Conservation (phyloP, 441 rosid species). For the Populus trichocarpa region DNA sequence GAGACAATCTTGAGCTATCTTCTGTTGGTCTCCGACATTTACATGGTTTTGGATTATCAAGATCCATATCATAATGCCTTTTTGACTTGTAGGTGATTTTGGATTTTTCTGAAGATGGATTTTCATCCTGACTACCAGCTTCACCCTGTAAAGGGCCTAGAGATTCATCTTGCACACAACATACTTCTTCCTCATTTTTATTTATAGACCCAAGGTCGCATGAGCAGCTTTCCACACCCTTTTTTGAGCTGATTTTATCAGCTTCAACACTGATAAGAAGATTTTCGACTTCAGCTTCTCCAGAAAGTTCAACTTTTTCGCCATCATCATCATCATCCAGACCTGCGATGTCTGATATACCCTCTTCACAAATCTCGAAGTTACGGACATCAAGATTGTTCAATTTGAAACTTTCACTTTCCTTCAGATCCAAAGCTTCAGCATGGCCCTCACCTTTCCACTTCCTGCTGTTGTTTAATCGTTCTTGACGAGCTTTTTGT, state of each 20-base stretch:
- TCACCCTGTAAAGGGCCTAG: conserved; percentile 31
- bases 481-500: conserved; percentile 88
- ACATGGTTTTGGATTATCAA: conserved; percentile 89
- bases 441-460: conserved; percentile 78
- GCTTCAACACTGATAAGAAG: conserved; percentile 39
- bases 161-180: conserved; percentile 39
- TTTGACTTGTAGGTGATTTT: conserved; percentile 48
- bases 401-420: conserved; percentile 29
- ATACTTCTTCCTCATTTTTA: conserved; percentile 30
- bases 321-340: conserved; percentile 37
- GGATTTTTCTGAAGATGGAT: conserved; percentile 38
- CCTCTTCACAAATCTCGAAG: conserved; percentile 31
- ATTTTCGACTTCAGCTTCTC: conserved; percentile 36
- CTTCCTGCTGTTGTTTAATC: conserved; percentile 82
- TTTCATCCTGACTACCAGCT: conserved; percentile 38
- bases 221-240: conserved; percentile 31
- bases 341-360: conserved; percentile 32
- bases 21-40: conserved; percentile 55
- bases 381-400: conserved; percentile 23
- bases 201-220: conserved; percentile 24
- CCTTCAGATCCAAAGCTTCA: conserved; percentile 35
- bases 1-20: conserved; percentile 43
- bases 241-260: conserved; percentile 33
- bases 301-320: conserved; percentile 31
- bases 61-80: conserved; percentile 67